A percentile compares a stretch with the other conserved stretches of the same genome.
Evolutionary conservation across 2,329 filamentous ascomycete species (phyloP).

Genomic region (Fonsecaea erecta): DNA sequence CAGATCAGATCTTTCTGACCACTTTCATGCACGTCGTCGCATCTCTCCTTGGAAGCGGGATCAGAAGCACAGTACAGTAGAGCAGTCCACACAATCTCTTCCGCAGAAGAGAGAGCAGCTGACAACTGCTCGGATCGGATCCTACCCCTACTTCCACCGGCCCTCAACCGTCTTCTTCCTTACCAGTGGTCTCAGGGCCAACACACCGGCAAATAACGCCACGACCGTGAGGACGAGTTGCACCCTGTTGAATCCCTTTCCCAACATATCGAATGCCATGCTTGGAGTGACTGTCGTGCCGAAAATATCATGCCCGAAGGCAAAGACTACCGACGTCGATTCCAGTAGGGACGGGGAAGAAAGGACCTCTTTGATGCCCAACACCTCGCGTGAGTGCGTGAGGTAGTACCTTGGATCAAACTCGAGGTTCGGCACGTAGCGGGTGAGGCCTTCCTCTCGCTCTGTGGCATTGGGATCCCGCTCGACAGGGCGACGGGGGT

Average conservation of each 20-base stretch:
- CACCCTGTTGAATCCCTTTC: slow-evolving; percentile 90
- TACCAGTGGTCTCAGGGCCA: slow-evolving; percentile 83
- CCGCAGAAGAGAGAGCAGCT: background rate
- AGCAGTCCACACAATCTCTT: background rate
- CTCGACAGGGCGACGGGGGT: slow-evolving; percentile 83
- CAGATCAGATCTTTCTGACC: background rate
- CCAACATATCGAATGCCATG: slow-evolving; percentile 87
- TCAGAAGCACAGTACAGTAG: too few relatives aligned
- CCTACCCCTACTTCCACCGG: slow-evolving; percentile 36
- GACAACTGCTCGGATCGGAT: background rate
- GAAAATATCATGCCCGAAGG: slow-evolving; percentile 84
- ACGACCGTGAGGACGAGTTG: slow-evolving; percentile 82
- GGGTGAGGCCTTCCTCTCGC: slow-evolving; percentile 78
- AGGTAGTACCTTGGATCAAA: slow-evolving; percentile 81
- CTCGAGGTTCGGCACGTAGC: slow-evolving; percentile 76
- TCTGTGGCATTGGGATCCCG: slow-evolving; percentile 81
- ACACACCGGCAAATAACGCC: slow-evolving; percentile 75
- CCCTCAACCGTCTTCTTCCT: slow-evolving; percentile 46
- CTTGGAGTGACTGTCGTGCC: slow-evolving; percentile 86
- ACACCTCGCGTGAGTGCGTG: slow-evolving; percentile 79
- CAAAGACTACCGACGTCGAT: slow-evolving; percentile 88
- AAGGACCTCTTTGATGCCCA: slow-evolving; percentile 74
- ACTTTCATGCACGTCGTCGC: background rate
- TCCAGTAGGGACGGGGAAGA: slow-evolving; percentile 80
- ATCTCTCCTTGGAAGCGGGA: background rate